Percentiles rank a stretch among this genome's conserved stretches.
These are phyloP conservation scores for Hymenoscyphus infarciens DNA, from an alignment of 2,329 filamentous ascomycete species.

Conservation along the genomic window DNA sequence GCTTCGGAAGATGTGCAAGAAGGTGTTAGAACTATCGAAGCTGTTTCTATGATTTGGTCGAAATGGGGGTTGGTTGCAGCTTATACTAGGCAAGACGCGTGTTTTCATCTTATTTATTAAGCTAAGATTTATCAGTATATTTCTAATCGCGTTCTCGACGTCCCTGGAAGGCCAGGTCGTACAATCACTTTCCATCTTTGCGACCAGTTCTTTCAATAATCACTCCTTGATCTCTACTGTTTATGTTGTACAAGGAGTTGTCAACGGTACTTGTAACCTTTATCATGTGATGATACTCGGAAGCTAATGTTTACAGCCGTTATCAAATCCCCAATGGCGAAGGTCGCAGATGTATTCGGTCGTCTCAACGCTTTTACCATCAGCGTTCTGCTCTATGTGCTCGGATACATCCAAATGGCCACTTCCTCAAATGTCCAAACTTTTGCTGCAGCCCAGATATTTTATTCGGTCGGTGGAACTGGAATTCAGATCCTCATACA, in stretches of 20 bases:
- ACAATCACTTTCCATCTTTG: slow-evolving; percentile 38
- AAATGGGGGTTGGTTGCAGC: slow-evolving; percentile 27
- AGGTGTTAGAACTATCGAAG: slow-evolving; percentile 28
- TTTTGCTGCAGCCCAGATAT: slow-evolving; percentile 56
- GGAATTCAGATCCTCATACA: slow-evolving; percentile 45
- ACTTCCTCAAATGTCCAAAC: slow-evolving; percentile 55
- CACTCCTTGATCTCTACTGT: slow-evolving; percentile 46
- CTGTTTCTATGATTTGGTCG: slow-evolving; percentile 30
- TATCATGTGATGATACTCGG: slow-evolving; percentile 32
- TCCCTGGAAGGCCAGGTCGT: slow-evolving; percentile 45
- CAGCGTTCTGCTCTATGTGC: slow-evolving; percentile 40
- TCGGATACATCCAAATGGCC: slow-evolving; percentile 63
- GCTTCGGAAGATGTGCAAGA: slow-evolving; percentile 13
- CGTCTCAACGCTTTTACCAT: slow-evolving; percentile 45
- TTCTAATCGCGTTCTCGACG: slow-evolving; percentile 45
- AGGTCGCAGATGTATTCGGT: slow-evolving; percentile 48
- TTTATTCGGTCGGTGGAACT: slow-evolving; percentile 60
- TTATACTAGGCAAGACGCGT: slow-evolving; percentile 24
- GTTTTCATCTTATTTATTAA: neutral
- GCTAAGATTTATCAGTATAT: slow-evolving; percentile 37
- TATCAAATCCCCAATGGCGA: slow-evolving; percentile 54
- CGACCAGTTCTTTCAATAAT: slow-evolving; percentile 44
- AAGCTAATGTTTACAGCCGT: slow-evolving; percentile 40
- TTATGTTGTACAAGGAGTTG: slow-evolving; percentile 41
- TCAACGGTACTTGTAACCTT: slow-evolving; percentile 41